These are phyloP conservation scores for Tricholomella constricta DNA, from an alignment of 768 basidiomycete species.

Conservation along the genomic window DNA sequence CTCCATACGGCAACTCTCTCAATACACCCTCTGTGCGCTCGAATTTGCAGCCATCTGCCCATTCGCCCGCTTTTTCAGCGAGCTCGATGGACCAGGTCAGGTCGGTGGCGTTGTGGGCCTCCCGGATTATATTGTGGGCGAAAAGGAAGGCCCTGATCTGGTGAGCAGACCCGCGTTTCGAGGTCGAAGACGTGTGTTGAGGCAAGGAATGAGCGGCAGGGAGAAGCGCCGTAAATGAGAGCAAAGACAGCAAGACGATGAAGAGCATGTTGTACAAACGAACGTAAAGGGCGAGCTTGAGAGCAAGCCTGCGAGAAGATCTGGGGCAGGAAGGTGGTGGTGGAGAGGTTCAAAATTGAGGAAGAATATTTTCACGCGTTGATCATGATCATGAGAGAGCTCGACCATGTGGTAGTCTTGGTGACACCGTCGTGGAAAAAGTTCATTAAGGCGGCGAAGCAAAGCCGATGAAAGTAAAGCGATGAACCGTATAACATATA, in stretches of 20 bases:
- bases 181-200: conserved; percentile 1
- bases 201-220: conserved; percentile 3
- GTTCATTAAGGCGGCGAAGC: not conserved
- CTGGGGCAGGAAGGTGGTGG: not conserved
- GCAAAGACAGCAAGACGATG: conserved; percentile 1
- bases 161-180: conserved; percentile 25
- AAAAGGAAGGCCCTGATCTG: conserved; percentile 38
- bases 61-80: conserved; percentile 47
- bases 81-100: conserved; percentile 52
- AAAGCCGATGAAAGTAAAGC: not conserved
- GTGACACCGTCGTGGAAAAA: conserved; percentile 8
- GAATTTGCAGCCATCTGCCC: conserved; percentile 54
- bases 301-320: conserved; percentile 23
- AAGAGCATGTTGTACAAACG: conserved; percentile 27
- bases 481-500: not conserved
- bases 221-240: not conserved
- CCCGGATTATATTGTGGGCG: conserved; percentile 52
- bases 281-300: conserved; percentile 36
- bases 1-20: conserved; percentile 45
- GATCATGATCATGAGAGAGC: conserved; percentile 10
- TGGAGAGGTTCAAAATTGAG: conserved; percentile 14
- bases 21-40: conserved; percentile 48
- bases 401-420: conserved; percentile 21
- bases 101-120: conserved; percentile 38
- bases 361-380: conserved; percentile 8